Conservation (phyloP, 1,284 basidiomycete species). For the Cutaneotrichosporon curvatum region DNA sequence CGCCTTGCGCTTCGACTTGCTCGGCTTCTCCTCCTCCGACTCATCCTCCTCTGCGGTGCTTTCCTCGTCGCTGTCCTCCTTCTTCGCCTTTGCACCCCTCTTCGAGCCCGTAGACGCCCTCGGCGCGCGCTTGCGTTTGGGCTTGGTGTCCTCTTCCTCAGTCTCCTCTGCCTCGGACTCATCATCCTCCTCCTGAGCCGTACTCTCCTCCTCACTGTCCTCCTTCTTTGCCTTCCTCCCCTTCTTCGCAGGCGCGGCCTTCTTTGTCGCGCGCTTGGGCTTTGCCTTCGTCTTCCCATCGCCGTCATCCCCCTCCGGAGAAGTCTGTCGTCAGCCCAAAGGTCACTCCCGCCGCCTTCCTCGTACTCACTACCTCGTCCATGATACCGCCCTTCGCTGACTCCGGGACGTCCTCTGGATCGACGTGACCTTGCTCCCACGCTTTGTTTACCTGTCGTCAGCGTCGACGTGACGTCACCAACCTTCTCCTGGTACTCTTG, state of each 20-base stretch:
- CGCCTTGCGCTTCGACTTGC: neutral
- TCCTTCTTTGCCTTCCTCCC: slow-evolving; percentile 10
- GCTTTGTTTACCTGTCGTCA: slow-evolving; percentile 52
- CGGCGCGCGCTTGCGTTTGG: too few species aligned
- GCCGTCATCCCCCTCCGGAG: slow-evolving; percentile 32
- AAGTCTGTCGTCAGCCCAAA: slow-evolving; percentile 24
- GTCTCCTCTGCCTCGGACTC: too few species aligned
- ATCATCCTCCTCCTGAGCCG: slow-evolving; percentile 2
- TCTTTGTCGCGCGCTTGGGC: slow-evolving; percentile 5
- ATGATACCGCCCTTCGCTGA: slow-evolving; percentile 49
- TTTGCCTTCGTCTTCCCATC: slow-evolving; percentile 31
- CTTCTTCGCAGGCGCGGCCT: neutral
- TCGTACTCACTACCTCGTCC: slow-evolving; percentile 24
- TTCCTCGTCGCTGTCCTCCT: too few species aligned
- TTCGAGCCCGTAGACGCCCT: too few species aligned
- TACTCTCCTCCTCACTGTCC: slow-evolving; percentile 8
- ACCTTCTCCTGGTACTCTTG: neutral
- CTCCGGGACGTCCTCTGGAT: slow-evolving; percentile 68
- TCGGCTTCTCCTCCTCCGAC: neutral
- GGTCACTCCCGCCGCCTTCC: slow-evolving; percentile 10
- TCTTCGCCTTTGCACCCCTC: too few species aligned
- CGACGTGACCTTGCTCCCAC: slow-evolving; percentile 65
- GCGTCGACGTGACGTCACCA: slow-evolving; percentile 48
- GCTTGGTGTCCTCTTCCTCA: neutral
- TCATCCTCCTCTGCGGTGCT: too few species aligned